Percentiles rank a stretch among this genome's conserved stretches.
These are phyloP conservation scores for Aspergillus pseudonomiae DNA, from an alignment of 2,329 filamentous ascomycete species.

Conservation along the genomic window DNA sequence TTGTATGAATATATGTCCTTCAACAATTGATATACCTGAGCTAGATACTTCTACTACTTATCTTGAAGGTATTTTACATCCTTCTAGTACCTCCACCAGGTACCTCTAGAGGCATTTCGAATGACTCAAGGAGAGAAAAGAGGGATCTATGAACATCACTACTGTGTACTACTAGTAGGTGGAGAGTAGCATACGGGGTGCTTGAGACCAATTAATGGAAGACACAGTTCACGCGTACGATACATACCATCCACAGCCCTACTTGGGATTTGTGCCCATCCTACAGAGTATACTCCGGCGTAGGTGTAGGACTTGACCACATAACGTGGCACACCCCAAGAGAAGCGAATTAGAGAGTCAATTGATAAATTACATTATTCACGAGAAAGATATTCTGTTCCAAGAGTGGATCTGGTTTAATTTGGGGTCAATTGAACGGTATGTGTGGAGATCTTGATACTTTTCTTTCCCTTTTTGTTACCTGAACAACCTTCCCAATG, in stretches of 20 bases:
- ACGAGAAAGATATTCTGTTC: background rate
- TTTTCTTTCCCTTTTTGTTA: constrained; percentile 2
- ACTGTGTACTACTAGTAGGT: background rate
- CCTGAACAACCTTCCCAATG: constrained; percentile 18
- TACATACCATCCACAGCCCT: background rate
- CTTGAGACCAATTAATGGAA: background rate
- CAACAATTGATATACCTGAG: no score
- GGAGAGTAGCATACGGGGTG: background rate
- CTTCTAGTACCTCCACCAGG: background rate
- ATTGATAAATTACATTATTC: constrained; percentile 4
- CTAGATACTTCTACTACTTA: background rate
- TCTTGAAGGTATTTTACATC: background rate
- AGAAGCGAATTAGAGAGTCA: constrained; percentile 5
- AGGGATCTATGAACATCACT: background rate
- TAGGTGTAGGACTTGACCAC: background rate
- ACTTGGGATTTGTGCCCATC: background rate
- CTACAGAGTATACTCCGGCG: background rate
- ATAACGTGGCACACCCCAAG: background rate
- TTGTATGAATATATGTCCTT: no score
- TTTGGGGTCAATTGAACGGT: background rate
- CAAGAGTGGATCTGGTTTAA: background rate
- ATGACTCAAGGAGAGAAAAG: background rate
- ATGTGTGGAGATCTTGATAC: constrained; percentile 1
- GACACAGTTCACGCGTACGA: background rate
- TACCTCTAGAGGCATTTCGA: background rate